phyloP scores from a whole-genome alignment of 2,329 filamentous ascomycete species.

The Microsporum ferrugineum region DNA sequence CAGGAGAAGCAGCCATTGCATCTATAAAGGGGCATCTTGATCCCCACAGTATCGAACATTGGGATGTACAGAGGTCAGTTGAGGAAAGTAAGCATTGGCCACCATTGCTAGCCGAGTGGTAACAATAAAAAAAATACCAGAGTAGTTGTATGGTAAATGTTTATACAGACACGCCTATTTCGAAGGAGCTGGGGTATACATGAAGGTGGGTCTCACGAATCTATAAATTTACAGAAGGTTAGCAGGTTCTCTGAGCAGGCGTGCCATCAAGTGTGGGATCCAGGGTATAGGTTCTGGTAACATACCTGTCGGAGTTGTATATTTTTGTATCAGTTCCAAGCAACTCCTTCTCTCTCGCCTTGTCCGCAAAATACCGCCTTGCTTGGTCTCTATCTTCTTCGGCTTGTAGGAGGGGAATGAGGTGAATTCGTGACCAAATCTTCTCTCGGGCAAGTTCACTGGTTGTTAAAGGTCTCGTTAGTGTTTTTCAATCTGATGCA shows the following conservation, averaged over 20 bases:
- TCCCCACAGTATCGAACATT: not conserved
- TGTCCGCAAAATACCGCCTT: constrained; percentile 71
- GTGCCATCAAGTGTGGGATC: not conserved
- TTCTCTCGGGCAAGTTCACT: constrained; percentile 94
- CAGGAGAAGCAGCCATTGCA: not conserved
- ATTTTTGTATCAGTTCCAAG: constrained; percentile 72
- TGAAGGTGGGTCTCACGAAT: constrained; percentile 71
- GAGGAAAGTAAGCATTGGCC: not conserved
- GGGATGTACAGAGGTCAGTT: not conserved
- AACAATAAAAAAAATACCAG: not conserved
- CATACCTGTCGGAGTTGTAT: constrained; percentile 81
- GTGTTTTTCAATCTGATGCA: not conserved
- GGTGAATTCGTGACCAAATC: constrained; percentile 93
- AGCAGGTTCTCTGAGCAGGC: not conserved
- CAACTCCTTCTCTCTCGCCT: constrained; percentile 81
- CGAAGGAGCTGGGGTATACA: constrained; percentile 49
- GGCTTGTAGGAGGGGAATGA: constrained; percentile 86
- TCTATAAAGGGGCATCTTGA: not conserved
- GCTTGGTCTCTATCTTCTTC: constrained; percentile 96
- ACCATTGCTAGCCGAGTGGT: not conserved
- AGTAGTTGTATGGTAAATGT: not conserved
- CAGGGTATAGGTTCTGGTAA: constrained; percentile 7
- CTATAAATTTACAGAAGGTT: constrained; percentile 33
- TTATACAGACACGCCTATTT: constrained; percentile 2
- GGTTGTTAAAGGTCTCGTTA: constrained; percentile 5